These are phyloP conservation scores for Russula sp. DNA, from an alignment of 768 basidiomycete species.

Conservation along the genomic window DNA sequence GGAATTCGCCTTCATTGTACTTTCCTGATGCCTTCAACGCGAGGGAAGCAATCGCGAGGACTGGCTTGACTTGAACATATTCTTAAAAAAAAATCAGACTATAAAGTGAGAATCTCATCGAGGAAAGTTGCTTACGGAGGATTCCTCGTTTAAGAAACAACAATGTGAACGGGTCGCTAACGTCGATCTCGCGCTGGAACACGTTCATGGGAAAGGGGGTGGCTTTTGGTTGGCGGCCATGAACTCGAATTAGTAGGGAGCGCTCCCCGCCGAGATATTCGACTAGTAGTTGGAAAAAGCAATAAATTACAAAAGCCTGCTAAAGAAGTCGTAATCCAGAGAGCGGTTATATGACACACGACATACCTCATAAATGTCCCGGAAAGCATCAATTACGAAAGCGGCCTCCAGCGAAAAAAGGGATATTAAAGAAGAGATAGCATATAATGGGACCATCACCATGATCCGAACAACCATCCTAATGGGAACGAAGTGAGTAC, in stretches of 20 bases:
- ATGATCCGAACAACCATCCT: conserved; percentile 95
- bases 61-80: conserved; percentile 95
- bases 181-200: conserved; percentile 84
- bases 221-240: conserved; percentile 84
- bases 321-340: background rate
- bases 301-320: conserved; percentile 92
- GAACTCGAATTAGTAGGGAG: conserved; percentile 85
- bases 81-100: conserved; percentile 49
- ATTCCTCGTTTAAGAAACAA: conserved; percentile 94
- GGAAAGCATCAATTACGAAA: conserved; percentile 91
- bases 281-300: conserved; percentile 80
- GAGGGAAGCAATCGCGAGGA: conserved; percentile 79
- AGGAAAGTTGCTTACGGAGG: conserved; percentile 56
- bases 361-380: conserved; percentile 93
- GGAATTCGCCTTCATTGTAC: conserved; percentile 87
- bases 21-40: conserved; percentile 83
- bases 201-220: conserved; percentile 84
- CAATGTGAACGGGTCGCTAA: conserved; percentile 93
- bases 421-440: conserved; percentile 85
- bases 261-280: conserved; percentile 91
- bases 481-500: conserved; percentile 19
- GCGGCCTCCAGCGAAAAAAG: conserved; percentile 92
- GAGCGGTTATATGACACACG: too few species aligned
- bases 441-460: conserved; percentile 96
- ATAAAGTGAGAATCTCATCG: conserved; percentile 4